Base-by-base conservation (phyloP, 2,329 filamentous ascomycete genomes). In the Pyrenochaeta sp. region DNA sequence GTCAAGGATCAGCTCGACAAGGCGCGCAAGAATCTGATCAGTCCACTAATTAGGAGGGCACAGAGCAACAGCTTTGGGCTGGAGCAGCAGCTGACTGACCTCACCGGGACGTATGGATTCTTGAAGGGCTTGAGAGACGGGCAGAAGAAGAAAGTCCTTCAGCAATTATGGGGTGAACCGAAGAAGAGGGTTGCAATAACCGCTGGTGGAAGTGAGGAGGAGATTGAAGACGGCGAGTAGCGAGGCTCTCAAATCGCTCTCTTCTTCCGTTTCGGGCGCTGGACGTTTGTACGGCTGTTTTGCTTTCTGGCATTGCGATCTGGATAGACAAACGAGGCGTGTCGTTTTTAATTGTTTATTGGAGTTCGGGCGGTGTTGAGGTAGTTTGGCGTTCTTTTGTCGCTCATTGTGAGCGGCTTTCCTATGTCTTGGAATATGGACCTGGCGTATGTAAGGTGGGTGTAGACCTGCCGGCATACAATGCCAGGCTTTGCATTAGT, bases 1-100 rank as follows among this genome's bases (percentile, higher is more conserved):
- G 83, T 98, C 35, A 95, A 96, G 73, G 88, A 91, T 10, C 94
- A 91, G 63, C 84, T 98, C 14, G 93, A 97, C 78, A 89, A 84
- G n/a, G 80, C 97, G 41, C 83, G 94, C 31, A 84, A 89, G 59
- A 95, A 93, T 73, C 83, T 97, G 15, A 90, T 97, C 35, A 91
- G 87, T 47, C 94, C 94, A 14, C 82, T 97, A 2, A 90, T 97
- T 17, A 81, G 90, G 39, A 86, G 87, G 32, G 85, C 85, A 61
- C 84, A 87, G 61, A 82, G 80, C 11, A 91, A 87, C 58, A 90
- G 87, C 21, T 80, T 94, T 15, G 87, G 87, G 1, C 83, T 97
- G 15, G 90, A 94, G 56, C 90, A 93, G 67, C 94, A 98, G 79
- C 91, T 98, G 63, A 82, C 82, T 39, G 92, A 94, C 4, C 76